phyloP scores from a whole-genome alignment of 129 eudicot genomes.

The Helichrysum umbraculigerum region DNA sequence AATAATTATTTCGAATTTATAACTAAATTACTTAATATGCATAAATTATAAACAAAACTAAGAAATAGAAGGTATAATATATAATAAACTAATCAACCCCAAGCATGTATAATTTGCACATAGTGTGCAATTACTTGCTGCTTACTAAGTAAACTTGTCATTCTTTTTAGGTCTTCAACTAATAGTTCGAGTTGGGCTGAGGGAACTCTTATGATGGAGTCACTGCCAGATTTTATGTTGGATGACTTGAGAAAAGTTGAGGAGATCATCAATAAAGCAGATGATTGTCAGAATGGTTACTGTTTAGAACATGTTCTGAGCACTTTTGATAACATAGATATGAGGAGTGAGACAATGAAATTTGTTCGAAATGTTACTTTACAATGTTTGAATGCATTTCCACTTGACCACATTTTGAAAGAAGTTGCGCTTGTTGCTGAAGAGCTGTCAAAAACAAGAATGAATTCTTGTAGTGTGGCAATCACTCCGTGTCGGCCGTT shows the following conservation, averaged over 20 bases:
- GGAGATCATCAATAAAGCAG: constrained; percentile 40
- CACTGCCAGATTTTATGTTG: constrained; percentile 47
- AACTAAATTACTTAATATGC: not conserved
- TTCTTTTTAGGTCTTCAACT: constrained; percentile 61
- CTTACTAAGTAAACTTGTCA: constrained; percentile 11
- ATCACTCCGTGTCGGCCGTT: constrained; percentile 79
- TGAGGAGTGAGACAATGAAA: constrained; percentile 72
- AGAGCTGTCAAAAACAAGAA: constrained; percentile 67
- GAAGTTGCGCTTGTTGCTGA: constrained; percentile 84
- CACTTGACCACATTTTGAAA: constrained; percentile 68
- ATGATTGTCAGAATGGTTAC: constrained; percentile 31
- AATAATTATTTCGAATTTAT: too few relatives aligned
- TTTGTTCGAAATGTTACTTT: constrained; percentile 79
- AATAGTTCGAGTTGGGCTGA: constrained; percentile 76
- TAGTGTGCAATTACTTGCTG: not conserved
- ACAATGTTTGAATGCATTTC: constrained; percentile 67
- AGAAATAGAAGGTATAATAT: not conserved
- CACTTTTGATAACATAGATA: constrained; percentile 43
- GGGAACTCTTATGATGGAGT: constrained; percentile 64
- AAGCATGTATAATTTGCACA: not conserved
- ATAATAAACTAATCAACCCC: not conserved
- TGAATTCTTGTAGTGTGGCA: constrained; percentile 41
- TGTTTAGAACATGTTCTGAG: constrained; percentile 48
- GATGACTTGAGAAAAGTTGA: constrained; percentile 56
- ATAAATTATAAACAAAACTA: not conserved